Evolutionary conservation across 441 rosid genomes (phyloP), one percentile per base, ranked within the genome.

Genomic region (Flueggea neowawraea): DNA sequence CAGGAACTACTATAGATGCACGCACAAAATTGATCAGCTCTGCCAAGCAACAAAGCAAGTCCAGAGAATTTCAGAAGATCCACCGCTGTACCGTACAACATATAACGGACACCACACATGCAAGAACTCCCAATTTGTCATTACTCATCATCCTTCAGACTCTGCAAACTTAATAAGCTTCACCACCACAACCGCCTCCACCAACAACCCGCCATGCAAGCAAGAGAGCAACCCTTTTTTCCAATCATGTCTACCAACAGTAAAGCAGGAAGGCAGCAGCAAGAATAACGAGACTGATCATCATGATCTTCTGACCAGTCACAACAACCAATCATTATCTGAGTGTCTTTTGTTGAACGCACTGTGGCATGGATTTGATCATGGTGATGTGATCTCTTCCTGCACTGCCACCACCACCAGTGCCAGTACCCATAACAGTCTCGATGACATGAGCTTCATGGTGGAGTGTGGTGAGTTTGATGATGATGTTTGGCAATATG

Each of bases 1-100:
- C 15, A 55, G 58, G 58, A 12, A 31, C 15, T 55, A 55, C 58
- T 55, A 31, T 39, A 28, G 58, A 14, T 55, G 58, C 58, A 55
- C 58, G 2, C 58, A 55, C 43, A 55, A 31, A 6, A 4, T 9
- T n/a, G 58, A 55, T n/a, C 41, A 22, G 0, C 28, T 22, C 3
- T 55, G 58, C 15, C 41, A 10, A 55, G 58, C 58, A 32, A 55
- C 58, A 6, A 55, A 55, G 16, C 58, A 55, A 31, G 41, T 55
- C 6, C 58, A 55, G n/a, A 55, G 32, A 36, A 11, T 55, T n/a
- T 6, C 13, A 12, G 14, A 55, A 28, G 57, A 54, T 16, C 57
- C 28, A 4, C 14, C 32, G 10, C 1, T 55, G 41, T 55, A 55
- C 58, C 58, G 58, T 6, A 55, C 58, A 10, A 55, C 58, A 5